Conservation (phyloP, 345 rosid species). For the Lepidium aucheri region DNA sequence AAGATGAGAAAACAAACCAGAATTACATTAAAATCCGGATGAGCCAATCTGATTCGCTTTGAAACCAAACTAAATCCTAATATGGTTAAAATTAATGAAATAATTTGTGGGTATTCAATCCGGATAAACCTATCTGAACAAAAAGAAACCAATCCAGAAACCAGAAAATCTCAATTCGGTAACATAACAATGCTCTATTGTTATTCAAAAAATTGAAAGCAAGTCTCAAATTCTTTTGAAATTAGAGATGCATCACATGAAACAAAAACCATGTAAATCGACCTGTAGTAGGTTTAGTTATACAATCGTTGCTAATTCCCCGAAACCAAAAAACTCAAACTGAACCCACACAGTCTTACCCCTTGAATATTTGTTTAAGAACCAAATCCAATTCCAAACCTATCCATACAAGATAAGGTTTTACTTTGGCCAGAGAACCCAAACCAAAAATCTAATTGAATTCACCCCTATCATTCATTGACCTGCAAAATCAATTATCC, state of each 20-base stretch:
- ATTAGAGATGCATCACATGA: neutral
- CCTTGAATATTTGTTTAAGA: neutral
- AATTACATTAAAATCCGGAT: neutral
- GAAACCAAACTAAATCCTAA: neutral
- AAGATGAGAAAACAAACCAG: conserved; percentile 3
- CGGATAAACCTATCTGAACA: neutral
- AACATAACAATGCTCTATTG: neutral
- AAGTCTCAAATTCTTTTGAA: neutral
- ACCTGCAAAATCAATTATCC: neutral
- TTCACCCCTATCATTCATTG: neutral
- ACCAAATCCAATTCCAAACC: neutral
- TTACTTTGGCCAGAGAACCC: neutral
- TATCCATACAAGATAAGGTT: neutral
- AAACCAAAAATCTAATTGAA: neutral
- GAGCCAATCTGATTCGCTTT: neutral
- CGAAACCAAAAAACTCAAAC: neutral
- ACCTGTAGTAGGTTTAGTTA: neutral
- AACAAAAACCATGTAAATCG: neutral
- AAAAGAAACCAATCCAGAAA: neutral
- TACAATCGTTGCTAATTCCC: neutral
- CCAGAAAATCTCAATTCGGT: neutral
- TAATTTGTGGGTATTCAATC: neutral
- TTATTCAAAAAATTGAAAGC: neutral
- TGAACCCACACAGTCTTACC: neutral
- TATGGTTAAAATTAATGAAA: neutral